Base-by-base conservation (phyloP, 2,329 filamentous ascomycete genomes). In the Aspergillus costaricaensis region DNA sequence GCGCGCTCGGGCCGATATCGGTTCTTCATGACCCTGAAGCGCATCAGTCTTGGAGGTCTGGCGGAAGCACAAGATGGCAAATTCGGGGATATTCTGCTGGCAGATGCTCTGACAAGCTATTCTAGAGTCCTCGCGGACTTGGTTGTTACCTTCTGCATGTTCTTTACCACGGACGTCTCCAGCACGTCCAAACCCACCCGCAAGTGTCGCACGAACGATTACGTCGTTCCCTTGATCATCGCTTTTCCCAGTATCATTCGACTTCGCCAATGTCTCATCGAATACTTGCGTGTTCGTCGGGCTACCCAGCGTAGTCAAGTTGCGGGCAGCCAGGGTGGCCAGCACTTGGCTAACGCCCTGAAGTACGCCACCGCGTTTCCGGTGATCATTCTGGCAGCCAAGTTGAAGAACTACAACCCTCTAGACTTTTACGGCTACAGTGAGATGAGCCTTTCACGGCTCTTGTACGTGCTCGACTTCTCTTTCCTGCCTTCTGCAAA, bases 361-460 rank as follows among this genome's bases (percentile, higher is more conserved):
- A 99, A 99, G 78, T 99, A 99, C 77, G 86, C 90, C n/a, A 92
- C 88, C 9, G 92, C 94, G 0, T 96, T 98, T 70, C 95, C 95
- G 3, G 93, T 98, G 57, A 91, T 98, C 68, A 82, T 94, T 44
- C 82, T 96, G 56, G 88, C 87, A 61, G 88, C 92, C 1, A 76
- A 95, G 71, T 88, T 92, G 78, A 85, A 91, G 62, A 83, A 87
- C 74, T 80, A 83, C 75, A 74, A 85, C 73, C 80, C 82, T 0
- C 72, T 77, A 5, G 79, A 78, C 17, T 79, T 81, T 57, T 79
- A 83, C 51, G 79, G 69, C 17, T 70, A 85, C 68, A 84, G 81
- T 47, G 83, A 86, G 69, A 76, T 81, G n/a, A 79, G 79, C 0
- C 74, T 87, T 44, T 84, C 83, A 67, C 80, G 83, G 48, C 71